Base-by-base conservation (phyloP, 1,139 yeast species). In the Blastobotrys raffinosifermentans region DNA sequence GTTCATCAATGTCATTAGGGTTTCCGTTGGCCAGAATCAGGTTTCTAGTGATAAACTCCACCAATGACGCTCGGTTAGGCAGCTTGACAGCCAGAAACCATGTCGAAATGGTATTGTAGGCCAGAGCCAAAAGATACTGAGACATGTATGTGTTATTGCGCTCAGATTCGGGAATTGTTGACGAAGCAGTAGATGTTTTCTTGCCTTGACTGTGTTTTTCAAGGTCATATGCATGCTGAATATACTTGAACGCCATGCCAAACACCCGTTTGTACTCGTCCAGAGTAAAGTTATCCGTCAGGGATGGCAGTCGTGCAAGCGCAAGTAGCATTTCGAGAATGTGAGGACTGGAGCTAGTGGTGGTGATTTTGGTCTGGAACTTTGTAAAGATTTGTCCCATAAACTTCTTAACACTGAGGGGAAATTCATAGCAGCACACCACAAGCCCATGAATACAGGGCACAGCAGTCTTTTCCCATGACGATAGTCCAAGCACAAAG, bases 221-320 rank as follows among this genome's bases (percentile, higher is more conserved):
- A 37, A 69, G 57, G 49, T 82, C 86, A 38, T 72, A 69, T 1
- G 87, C 76, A 52, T 77, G 80, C 52, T 82, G 85, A 40, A 85
- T 80, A 51, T 79, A 81, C 49, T 80, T 80, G 62, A 85, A 82
- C 1, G 89, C 82, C 55, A 85, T 82, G 0, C 85, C 95, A 63
- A 85, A 83, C 1, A 86, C 85, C 34, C 89, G 67, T 49, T 78
- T 80, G 54, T 73, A 81, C 51, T 86, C 95, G 38, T 82, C 94
- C 27, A 72, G 70, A 2, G 85, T 81, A 54, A 85, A 80, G 50
- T 80, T 80, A 1, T 83, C 72, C 0, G 84, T 79, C 38, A 85
- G 61, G 1, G 75, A 61, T 0, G 93, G 91, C 29, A 82, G 67
- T 38, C 80, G 72, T 1, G 83, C 73, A 30, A 86, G 61, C 1